Evolutionary conservation across 2,329 filamentous ascomycete genomes (phyloP).

Genomic region (Fusarium papillatum): DNA sequence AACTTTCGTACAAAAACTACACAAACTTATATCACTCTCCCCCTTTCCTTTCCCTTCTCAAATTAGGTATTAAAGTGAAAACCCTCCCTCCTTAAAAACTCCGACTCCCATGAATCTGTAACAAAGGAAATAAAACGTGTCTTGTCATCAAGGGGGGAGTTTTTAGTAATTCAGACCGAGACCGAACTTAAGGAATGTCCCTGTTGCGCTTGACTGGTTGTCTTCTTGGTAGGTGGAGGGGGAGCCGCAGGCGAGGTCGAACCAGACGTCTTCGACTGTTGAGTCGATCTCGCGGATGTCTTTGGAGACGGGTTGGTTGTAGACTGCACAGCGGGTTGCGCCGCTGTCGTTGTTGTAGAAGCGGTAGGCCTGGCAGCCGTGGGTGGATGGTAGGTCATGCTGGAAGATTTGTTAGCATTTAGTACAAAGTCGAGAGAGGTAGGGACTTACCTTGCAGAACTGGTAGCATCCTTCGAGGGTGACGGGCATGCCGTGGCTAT

Average conservation of each 20-base stretch:
- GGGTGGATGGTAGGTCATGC: conserved; percentile 47
- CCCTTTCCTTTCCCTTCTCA: background rate
- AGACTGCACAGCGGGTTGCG: conserved; percentile 52
- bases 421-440: background rate
- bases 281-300: conserved; percentile 47
- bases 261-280: conserved; percentile 49
- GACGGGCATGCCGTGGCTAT: conserved; percentile 49
- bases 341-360: conserved; percentile 49
- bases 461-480: conserved; percentile 57
- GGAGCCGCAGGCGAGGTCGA: conserved; percentile 52
- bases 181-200: conserved; percentile 4
- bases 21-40: conserved; percentile 15
- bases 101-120: conserved; percentile 26
- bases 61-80: conserved; percentile 35
- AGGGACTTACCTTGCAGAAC: conserved; percentile 53
- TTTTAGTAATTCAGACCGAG: conserved; percentile 15
- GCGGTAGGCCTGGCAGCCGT: conserved; percentile 53
- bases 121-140: conserved; percentile 24
- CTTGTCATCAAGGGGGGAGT: conserved; percentile 8
- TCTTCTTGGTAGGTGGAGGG: conserved; percentile 36
- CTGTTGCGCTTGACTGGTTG: conserved; percentile 1
- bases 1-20: conserved; percentile 5
- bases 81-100: conserved; percentile 14
- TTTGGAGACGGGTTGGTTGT: conserved; percentile 48
- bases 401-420: conserved; percentile 25